A percentile compares a stretch with the other conserved stretches of the same genome.
Conservation (phyloP, 176 grass and related monocot genomes). For the Ampelocalamus luodianensis region DNA sequence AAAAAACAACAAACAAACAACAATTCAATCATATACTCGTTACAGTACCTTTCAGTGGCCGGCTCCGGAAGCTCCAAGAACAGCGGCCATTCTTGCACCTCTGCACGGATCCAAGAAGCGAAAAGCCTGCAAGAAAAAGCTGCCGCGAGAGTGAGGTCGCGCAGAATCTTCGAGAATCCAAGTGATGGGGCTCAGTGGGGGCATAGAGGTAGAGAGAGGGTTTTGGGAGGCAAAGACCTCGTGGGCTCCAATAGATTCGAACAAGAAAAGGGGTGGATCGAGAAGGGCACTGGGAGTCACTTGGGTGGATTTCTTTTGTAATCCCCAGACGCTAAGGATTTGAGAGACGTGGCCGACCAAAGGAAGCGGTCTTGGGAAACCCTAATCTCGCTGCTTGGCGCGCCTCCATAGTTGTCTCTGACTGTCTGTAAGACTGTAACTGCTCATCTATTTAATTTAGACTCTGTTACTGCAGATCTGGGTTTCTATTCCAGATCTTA, state of each 20-base stretch:
- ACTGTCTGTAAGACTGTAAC: slow-evolving; percentile 12
- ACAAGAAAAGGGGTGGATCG: slow-evolving; percentile 42
- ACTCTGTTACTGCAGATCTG: slow-evolving; percentile 48
- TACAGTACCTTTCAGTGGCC: slow-evolving; percentile 8
- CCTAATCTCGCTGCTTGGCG: not conserved
- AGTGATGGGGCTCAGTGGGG: slow-evolving; percentile 22
- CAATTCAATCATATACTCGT: not conserved
- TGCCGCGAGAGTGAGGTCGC: slow-evolving; percentile 27
- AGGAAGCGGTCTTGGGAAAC: slow-evolving; percentile 27
- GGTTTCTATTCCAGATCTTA: slow-evolving; percentile 58
- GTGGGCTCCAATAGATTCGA: slow-evolving; percentile 68
- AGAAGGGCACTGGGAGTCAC: slow-evolving; percentile 39
- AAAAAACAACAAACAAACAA: slow-evolving; percentile 4
- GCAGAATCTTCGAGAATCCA: slow-evolving; percentile 46
- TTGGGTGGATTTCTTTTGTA: slow-evolving; percentile 49
- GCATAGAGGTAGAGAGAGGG: slow-evolving; percentile 33
- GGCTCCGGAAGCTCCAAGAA: slow-evolving; percentile 25
- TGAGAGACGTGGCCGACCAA: slow-evolving; percentile 43
- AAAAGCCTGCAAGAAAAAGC: slow-evolving; percentile 44
- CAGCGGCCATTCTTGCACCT: slow-evolving; percentile 10
- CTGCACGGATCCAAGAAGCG: slow-evolving; percentile 36
- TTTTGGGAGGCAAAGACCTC: slow-evolving; percentile 56
- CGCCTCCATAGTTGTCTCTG: not conserved
- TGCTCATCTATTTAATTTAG: not conserved
- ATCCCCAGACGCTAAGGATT: slow-evolving; percentile 42